Evolutionary conservation across 148 eudicot genomes (phyloP), one percentile per base, ranked within the genome.

Genomic region (Oxyria digyna): DNA sequence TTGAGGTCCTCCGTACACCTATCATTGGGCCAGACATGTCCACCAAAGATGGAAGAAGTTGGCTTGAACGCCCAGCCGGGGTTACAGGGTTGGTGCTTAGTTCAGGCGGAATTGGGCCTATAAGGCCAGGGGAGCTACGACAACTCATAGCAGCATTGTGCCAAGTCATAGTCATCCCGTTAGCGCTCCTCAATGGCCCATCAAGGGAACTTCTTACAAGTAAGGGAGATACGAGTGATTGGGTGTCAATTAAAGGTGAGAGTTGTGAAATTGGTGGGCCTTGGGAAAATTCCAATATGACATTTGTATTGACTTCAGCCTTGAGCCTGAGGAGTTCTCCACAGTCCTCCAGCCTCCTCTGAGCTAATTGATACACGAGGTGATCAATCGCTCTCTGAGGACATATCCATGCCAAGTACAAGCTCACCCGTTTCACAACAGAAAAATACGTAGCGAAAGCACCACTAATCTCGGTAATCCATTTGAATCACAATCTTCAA

Each of bases 401-500:
- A 73, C 99, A 94, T 75, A 94, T 91, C 42, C 99, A 84, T 71
- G 99, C 99, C 59, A 94, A 81, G 79, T 94, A 94, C 62, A 94
- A 81, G 81, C 99, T 84, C 68, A 94, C 97, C 67, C 99, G 82
- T 76, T 94, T 94, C 10, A 97, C 99, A 62, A 94, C 97, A 5
- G 99, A 87, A 76, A 94, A 94, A 50, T 94, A 94, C 12, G 97
- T 91, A 23, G 97, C 99, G 71, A 94, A 94, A 50, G 97, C 99
- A 74, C 99, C 97, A 70, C 93, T 91, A 74, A 94, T 94, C 83
- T 94, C 99, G 26, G 97, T 93, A 40, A 94, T 50, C 97, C 96
- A 76, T 88, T 94, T 50, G 99, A 94, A 79, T 94, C 99, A 71
- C 99, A 94, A 74, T 94, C 99, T 83, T 94, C 99, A 37, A 94